Evolutionary conservation across 2,329 filamentous ascomycete species (phyloP).

Genomic region (Diaporthe destruens): DNA sequence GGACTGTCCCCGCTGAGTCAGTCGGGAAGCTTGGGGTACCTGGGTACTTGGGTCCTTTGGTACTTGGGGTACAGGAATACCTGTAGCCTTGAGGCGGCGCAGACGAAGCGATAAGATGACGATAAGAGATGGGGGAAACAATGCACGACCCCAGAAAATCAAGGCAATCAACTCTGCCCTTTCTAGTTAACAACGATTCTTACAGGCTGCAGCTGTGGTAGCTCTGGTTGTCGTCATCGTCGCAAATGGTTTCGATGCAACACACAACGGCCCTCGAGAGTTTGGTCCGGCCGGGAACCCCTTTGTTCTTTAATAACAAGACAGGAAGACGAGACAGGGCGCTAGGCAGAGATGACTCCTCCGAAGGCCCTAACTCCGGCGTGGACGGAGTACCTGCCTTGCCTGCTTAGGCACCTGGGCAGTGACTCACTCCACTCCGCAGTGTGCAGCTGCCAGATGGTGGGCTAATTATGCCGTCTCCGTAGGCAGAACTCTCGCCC

Average conservation of each 20-base stretch:
- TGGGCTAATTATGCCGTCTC: slow-evolving; percentile 18
- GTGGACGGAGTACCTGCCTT: not conserved
- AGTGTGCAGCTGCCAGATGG: not conserved
- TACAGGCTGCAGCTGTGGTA: not conserved
- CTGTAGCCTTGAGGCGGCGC: slow-evolving; percentile 18
- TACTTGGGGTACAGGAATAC: not conserved
- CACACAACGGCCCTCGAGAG: slow-evolving; percentile 23
- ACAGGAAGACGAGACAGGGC: slow-evolving; percentile 6
- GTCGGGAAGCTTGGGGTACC: not conserved
- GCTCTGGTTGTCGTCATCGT: slow-evolving; percentile 10
- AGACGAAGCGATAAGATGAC: not conserved
- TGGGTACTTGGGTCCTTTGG: not conserved
- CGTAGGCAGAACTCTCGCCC: slow-evolving; percentile 6
- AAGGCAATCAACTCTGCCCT: slow-evolving; percentile 1
- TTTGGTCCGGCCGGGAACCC: slow-evolving; percentile 21
- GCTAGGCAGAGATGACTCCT: slow-evolving; percentile 25
- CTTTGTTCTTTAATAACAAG: slow-evolving; percentile 33
- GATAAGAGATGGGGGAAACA: slow-evolving; percentile 4
- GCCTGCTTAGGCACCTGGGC: not conserved
- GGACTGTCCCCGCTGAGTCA: slow-evolving; percentile 14
- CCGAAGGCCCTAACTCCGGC: not conserved
- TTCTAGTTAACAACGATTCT: not conserved
- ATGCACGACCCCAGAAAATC: not conserved
- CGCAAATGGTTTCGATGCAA: slow-evolving; percentile 17
- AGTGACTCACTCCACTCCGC: not conserved